These are phyloP conservation scores for Chlamydomonas incerta DNA, from an alignment of 139 green algal species.

Conservation along the genomic window DNA sequence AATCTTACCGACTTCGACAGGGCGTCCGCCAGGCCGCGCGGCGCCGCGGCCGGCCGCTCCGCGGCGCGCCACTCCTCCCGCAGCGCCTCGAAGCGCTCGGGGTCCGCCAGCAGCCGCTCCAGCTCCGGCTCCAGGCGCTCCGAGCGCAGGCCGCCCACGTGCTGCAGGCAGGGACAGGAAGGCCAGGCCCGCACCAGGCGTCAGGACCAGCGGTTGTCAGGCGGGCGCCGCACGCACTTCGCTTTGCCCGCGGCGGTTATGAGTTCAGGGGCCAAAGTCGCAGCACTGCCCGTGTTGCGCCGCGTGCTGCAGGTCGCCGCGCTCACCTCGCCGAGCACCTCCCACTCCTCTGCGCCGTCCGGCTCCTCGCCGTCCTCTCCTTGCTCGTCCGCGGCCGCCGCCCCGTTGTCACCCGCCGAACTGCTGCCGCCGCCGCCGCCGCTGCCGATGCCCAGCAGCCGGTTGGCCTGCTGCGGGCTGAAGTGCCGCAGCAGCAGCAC, in stretches of 20 bases:
- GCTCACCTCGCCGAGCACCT: conserved; percentile 18
- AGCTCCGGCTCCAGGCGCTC: conserved; percentile 45
- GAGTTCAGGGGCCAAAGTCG: too few species aligned
- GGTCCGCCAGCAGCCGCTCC: background rate
- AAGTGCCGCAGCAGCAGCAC: conserved; percentile 67
- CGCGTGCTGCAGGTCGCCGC: too few species aligned
- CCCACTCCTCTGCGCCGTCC: conserved; percentile 14
- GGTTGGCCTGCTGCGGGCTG: conserved; percentile 47
- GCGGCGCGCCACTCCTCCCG: conserved; percentile 18
- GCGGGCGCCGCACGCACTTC: too few species aligned
- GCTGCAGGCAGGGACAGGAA: too few species aligned
- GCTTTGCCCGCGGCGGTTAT: too few species aligned
- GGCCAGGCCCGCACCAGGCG: too few species aligned
- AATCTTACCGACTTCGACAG: conserved; percentile 42
- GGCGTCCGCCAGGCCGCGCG: conserved; percentile 9
- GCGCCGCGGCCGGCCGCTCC: background rate
- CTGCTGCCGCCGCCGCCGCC: background rate
- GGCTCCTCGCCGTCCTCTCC: background rate
- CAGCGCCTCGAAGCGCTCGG: conserved; percentile 7
- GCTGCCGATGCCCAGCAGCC: conserved; percentile 35
- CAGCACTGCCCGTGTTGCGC: too few species aligned
- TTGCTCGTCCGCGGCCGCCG: too few species aligned
- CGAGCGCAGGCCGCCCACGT: conserved; percentile 34
- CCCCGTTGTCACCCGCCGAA: too few species aligned
- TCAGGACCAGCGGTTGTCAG: too few species aligned